phyloP scores from a whole-genome alignment of 73 alveolate genomes.

The Uronychia setigera region DNA sequence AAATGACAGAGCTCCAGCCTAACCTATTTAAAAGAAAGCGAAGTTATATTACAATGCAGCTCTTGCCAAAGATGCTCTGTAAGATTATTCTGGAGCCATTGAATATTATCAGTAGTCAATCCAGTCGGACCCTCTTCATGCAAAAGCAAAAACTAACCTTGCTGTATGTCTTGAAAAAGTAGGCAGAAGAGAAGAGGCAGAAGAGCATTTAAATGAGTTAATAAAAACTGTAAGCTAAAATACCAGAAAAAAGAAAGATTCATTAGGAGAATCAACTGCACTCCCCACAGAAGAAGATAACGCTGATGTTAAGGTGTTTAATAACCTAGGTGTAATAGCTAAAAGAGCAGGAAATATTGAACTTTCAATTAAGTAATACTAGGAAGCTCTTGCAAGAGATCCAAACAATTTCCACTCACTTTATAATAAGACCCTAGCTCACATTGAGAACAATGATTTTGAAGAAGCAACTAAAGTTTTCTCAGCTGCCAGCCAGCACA shows the following conservation, averaged over 20 bases:
- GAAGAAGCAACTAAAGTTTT: background rate
- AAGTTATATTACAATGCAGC: slow-evolving; percentile 21
- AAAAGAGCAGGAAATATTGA: background rate
- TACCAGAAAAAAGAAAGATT: slow-evolving; percentile 3
- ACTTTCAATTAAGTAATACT: slow-evolving; percentile 9
- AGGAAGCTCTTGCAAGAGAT: slow-evolving; percentile 7
- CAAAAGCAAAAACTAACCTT: slow-evolving; percentile 45
- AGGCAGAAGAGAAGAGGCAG: slow-evolving; percentile 51
- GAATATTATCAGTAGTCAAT: slow-evolving; percentile 9
- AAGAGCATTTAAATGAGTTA: background rate
- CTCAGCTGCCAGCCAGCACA: background rate
- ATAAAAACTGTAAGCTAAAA: slow-evolving; percentile 22
- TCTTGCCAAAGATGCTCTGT: slow-evolving; percentile 11
- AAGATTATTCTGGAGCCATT: slow-evolving; percentile 18
- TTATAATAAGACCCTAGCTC: slow-evolving; percentile 12
- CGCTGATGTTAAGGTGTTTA: slow-evolving; percentile 30
- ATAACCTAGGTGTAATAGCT: slow-evolving; percentile 18
- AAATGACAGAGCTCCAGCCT: background rate
- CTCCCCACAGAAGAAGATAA: slow-evolving; percentile 27
- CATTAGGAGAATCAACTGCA: background rate
- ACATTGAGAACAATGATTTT: slow-evolving; percentile 8
- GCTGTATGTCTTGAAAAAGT: slow-evolving; percentile 54
- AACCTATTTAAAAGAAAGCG: background rate
- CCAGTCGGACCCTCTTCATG: slow-evolving; percentile 2
- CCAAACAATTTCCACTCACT: slow-evolving; percentile 32